Base-by-base conservation (phyloP, 257 asterid genomes). In the Nicotiana obtusifolia region DNA sequence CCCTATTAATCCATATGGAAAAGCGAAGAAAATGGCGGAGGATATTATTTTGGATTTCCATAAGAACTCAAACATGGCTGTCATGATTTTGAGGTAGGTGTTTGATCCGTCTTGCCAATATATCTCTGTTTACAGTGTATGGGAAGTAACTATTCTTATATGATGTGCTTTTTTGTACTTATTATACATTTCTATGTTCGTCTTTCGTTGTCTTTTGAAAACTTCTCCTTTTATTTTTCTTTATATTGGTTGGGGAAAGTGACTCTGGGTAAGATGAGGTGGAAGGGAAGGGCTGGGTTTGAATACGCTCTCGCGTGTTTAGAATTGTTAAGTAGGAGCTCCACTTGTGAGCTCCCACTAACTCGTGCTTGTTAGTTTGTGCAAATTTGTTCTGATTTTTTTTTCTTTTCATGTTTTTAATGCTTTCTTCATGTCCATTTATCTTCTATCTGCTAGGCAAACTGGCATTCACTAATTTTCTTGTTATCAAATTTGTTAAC, bases 1-100 rank as follows among this genome's bases (percentile, higher is more conserved):
- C 77, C 99, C 99, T 41, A 93, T 95, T 79, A 95, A 95, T 86
- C 99, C 99, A 22, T 95, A 95, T 83, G 98, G 99, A 64, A 93
- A 95, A 88, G 99, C 99, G 85, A 95, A 95, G 93, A 95, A 95
- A 87, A 95, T 95, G 99, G 97, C 99, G 4, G 99, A 95, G 86
- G 99, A 95, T 88, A 93, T 95, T 44, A 93, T 95, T 84, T 88
- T 95, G 73, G 99, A 95, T 89, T 93, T 92, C 84, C 97, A 93
- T 78, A 93, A 88, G 82, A 95, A 89, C 83, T 90, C 98, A 15
- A 90, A 95, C 77, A 92, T 95, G 97, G 98, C 98, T 78, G 93
- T 95, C 86, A 95, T 95, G 98, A 93, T 93, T 80, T 86, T 95
- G 78, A 92, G 98, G 98, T 95, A 64, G 64, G 69, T 69, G 14